Base-by-base conservation (phyloP, 495 filamentous ascomycete species). In the Lophium mytilinum region DNA sequence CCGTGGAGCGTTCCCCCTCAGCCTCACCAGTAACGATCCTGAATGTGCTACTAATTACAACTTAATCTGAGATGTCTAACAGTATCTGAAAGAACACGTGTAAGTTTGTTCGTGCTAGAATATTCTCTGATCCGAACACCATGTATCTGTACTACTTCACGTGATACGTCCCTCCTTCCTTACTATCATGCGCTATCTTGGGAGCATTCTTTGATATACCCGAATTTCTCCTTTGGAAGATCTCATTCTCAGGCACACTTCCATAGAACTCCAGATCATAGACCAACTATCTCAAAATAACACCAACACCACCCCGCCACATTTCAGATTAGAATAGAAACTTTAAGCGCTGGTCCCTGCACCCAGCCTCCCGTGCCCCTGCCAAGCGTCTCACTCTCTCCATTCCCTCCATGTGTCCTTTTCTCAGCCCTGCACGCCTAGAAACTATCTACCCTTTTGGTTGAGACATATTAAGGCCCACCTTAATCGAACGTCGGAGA, bases 361-460 rank as follows among this genome's bases (percentile, higher is more conserved):
- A 52, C 15, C 36, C 34, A 42, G 34, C 36, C 33, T 42, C 36
- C 17, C 30, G 34, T 9, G 37, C 36, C 24, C 12, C 46, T 30
- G 24, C 14, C 19, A 12, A 12, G 15, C 24, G 46, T 46, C 46
- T 52, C 37, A 41, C 24, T 45, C 18, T n/a, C n/a, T n/a, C n/a
- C n/a, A n/a, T n/a, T 47, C 7, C 21, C 34, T 57, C 39, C 48
- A 62, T 24, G 53, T 62, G 59, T 62, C 59, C 59, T 62, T 47
- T 62, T 53, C 58, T 42, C 53, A 53, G 17, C 55, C 21, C 39
- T 30, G 24, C 6, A 30, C 24, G 6, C 24, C 24, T 2, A 30
- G 24, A 30, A 30, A 30, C 24, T 30, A 30, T 2, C 24, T 3
- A 3, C 6, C 24, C 24, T 30, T 30, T 30, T 30, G 24, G 6